These are phyloP conservation scores for Nematocida parisii DNA, from an alignment of 371 early-diverging fungal genomes.

Conservation along the genomic window DNA sequence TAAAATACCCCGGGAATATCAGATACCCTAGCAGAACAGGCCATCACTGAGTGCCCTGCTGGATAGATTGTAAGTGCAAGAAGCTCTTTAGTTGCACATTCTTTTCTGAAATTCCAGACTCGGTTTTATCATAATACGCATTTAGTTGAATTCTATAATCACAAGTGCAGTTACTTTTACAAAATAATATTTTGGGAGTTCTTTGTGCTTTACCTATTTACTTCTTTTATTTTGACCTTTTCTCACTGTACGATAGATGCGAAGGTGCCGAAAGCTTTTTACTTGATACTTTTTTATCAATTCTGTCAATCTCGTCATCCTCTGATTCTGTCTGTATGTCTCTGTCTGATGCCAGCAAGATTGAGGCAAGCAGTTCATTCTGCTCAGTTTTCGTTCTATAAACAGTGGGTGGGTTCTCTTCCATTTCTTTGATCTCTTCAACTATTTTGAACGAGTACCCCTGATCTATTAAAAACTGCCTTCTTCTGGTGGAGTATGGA, in stretches of 20 bases:
- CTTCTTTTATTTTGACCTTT: not conserved
- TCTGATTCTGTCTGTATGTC: slow-evolving; percentile 68
- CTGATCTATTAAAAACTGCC: slow-evolving; percentile 97
- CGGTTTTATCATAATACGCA: too few species aligned
- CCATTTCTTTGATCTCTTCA: slow-evolving; percentile 76
- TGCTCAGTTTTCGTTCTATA: slow-evolving; percentile 78
- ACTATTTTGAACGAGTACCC: slow-evolving; percentile 96
- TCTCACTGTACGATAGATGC: slow-evolving; percentile 31
- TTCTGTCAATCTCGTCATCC: slow-evolving; percentile 41
- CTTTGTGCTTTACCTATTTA: not conserved
- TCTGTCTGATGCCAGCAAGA: slow-evolving; percentile 77
- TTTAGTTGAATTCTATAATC: too few species aligned
- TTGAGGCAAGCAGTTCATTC: slow-evolving; percentile 79
- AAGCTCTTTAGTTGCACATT: too few species aligned
- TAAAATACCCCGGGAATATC: too few species aligned
- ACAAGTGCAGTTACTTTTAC: too few species aligned
- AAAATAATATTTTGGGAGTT: too few species aligned
- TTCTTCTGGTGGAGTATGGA: slow-evolving; percentile 91
- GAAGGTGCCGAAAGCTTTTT: slow-evolving; percentile 35
- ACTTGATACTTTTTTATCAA: slow-evolving; percentile 45
- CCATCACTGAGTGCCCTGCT: too few species aligned
- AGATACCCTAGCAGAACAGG: too few species aligned
- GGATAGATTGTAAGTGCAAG: too few species aligned
- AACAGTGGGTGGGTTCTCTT: slow-evolving; percentile 73
- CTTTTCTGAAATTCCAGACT: too few species aligned